Conservation (phyloP, 2,329 filamentous ascomycete genomes). For the Thermoascus crustaceus region DNA sequence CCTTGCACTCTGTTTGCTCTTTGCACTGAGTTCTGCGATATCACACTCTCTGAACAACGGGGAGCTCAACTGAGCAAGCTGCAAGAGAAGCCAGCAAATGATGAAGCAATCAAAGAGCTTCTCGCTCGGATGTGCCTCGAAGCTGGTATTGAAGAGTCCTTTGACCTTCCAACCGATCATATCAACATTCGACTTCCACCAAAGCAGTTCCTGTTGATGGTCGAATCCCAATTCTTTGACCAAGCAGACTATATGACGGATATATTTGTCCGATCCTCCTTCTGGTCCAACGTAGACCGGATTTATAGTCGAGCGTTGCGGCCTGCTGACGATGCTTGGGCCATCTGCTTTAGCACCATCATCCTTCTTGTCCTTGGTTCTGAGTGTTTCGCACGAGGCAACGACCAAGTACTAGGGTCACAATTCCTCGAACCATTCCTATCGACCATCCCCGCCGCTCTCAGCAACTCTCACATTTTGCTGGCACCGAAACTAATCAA, state of each 20-base stretch:
- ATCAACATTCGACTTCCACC: slow-evolving; percentile 7
- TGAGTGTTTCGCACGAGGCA: slow-evolving; percentile 7
- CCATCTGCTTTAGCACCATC: slow-evolving; percentile 9
- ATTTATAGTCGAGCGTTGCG: slow-evolving; percentile 5
- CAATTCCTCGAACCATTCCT: slow-evolving; percentile 9
- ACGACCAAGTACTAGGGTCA: slow-evolving; percentile 4
- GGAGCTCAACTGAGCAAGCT: neutral
- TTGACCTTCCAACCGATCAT: slow-evolving; percentile 1
- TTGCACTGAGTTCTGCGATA: slow-evolving; percentile 6
- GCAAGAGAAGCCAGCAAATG: neutral
- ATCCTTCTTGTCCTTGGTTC: slow-evolving; percentile 8
- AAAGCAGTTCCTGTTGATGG: slow-evolving; percentile 10
- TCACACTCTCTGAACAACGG: neutral
- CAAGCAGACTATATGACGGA: slow-evolving; percentile 9
- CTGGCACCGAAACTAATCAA: slow-evolving; percentile 10
- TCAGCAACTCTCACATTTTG: slow-evolving; percentile 7
- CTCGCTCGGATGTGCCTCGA: slow-evolving; percentile 5
- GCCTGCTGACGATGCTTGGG: slow-evolving; percentile 9
- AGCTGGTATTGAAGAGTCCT: slow-evolving; percentile 3
- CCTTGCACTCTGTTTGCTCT: slow-evolving; percentile 8
- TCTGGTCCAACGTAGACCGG: slow-evolving; percentile 7
- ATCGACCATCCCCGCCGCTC: slow-evolving; percentile 5
- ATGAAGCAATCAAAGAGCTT: slow-evolving; percentile 3
- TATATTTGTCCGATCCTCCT: slow-evolving; percentile 9
- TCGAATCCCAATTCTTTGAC: slow-evolving; percentile 9